Evolutionary conservation across 768 basidiomycete species (phyloP), one percentile per base, ranked within the genome.

Genomic region (Lenzites betulinus): DNA sequence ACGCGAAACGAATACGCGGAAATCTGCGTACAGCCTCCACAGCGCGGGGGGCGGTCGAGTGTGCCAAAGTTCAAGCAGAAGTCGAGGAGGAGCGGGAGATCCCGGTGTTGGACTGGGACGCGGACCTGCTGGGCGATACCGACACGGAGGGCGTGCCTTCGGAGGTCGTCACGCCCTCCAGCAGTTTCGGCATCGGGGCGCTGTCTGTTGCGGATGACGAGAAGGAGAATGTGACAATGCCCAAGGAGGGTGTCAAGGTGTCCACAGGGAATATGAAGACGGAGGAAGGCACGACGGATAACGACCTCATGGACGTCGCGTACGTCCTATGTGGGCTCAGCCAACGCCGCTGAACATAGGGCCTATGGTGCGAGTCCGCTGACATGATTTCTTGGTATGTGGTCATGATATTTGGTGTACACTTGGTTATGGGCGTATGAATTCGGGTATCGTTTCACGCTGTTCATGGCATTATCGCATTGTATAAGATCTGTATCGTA

Each of bases 231-330:
- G 33, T 23, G 25, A n/a, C 26, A 7, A 18, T 16, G 15, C 15
- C 33, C 1, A 42, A 15, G 3, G n/a, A 8, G 47, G n/a, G 54
- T 49, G 51, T 54, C 46, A 46, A 68, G 36, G 68, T 73, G 53
- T 82, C 81, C 81, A 67, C 36, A 41, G 52, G 44, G 9, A 26
- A 9, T 7, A 58, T 38, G n/a, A 9, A 44, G 47, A 41, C 36
- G 22, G 22, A 1, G 6, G 41, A 11, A 60, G 30, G n/a, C n/a
- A n/a, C n/a, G 68, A 78, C 81, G 46, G 85, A 88, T 69, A 83
- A 87, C 35, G 87, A 87, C 57, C 83, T 84, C 73, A 86, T 90
- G 83, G 82, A 81, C 61, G 88, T 87, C 23, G 88, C 88, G 26
- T 74, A 88, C 41, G 84, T 83, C 43, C 72, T 90, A 20, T 89